phyloP scores from a whole-genome alignment of 192 early-diverging fungal genomes.

The Entrophospora sp. region DNA sequence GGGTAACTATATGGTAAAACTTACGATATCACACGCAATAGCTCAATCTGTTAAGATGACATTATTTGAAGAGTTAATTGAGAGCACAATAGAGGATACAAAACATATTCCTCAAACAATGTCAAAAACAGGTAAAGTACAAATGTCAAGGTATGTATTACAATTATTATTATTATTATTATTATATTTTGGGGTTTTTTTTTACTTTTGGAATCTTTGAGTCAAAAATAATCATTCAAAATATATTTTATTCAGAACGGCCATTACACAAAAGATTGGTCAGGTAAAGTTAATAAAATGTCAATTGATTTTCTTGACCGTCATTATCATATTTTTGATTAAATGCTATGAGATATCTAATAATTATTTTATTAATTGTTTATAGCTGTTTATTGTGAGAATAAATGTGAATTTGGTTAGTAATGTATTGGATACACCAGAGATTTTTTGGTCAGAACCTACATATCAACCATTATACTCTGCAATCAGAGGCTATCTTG shows the following conservation, averaged over 20 bases:
- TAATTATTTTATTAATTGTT: background rate
- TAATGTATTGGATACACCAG: conserved; percentile 86
- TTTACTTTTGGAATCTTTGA: too few species aligned
- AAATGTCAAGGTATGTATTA: conserved; percentile 58
- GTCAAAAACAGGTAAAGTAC: conserved; percentile 87
- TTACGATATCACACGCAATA: conserved; percentile 92
- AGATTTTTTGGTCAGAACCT: conserved; percentile 89
- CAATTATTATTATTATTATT: background rate
- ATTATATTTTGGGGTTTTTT: background rate
- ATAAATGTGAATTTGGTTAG: conserved; percentile 85
- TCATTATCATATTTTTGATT: too few species aligned
- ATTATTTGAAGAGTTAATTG: conserved; percentile 84
- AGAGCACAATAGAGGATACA: conserved; percentile 83
- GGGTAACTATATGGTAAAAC: conserved; percentile 78
- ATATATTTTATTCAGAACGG: conserved; percentile 51
- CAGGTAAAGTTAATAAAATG: conserved; percentile 31
- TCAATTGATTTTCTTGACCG: background rate
- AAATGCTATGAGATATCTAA: background rate
- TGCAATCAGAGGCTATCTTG: conserved; percentile 72
- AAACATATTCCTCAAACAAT: conserved; percentile 87
- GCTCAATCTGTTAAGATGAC: conserved; percentile 93
- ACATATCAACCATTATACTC: conserved; percentile 69
- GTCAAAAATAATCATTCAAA: too few species aligned
- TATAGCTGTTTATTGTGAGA: conserved; percentile 70
- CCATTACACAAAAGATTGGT: conserved; percentile 91